Conservation (phyloP, 164 flowering plant genomes). For the Hamamelis virginiana region DNA sequence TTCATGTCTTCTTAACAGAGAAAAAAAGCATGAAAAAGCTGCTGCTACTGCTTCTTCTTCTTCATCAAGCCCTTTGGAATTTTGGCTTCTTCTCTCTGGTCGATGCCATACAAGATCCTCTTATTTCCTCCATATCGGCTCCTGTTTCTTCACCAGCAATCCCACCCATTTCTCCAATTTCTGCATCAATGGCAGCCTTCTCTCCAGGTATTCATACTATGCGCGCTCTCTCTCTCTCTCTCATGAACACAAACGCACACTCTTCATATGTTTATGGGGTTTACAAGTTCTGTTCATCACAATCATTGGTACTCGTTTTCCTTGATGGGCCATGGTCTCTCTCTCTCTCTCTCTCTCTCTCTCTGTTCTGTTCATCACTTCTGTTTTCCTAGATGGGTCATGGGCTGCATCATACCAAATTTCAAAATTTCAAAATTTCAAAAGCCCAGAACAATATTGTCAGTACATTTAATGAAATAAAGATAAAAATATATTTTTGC, state of each 20-base stretch:
- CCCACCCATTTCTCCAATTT: conserved; percentile 27
- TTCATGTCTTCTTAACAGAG: conserved; percentile 13
- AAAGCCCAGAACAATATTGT: neutral
- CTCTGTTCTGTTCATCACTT: neutral
- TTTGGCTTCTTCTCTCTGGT: conserved; percentile 12
- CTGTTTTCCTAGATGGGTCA: neutral
- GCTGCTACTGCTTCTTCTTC: conserved; percentile 18
- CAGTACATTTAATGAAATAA: conserved; percentile 12
- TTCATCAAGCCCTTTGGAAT: conserved; percentile 17
- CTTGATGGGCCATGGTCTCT: too few species aligned
- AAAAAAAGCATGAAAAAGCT: conserved; percentile 17
- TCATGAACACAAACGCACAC: neutral
- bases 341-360: neutral
- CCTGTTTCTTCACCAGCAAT: conserved; percentile 24
- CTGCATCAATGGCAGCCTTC: conserved; percentile 34
- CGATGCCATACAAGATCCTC: conserved; percentile 26
- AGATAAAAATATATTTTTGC: neutral
- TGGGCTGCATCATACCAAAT: neutral
- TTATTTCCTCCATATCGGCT: conserved; percentile 17
- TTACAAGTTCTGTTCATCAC: neutral
- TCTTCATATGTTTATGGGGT: neutral
- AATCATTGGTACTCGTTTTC: neutral
- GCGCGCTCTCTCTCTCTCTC: neutral
- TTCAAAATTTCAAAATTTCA: conserved; percentile 13
- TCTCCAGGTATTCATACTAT: conserved; percentile 46